A percentile compares a stretch with the other conserved stretches of the same genome.
These are phyloP conservation scores for Blastosporella zonata DNA, from an alignment of 1,284 basidiomycete genomes.

Conservation along the genomic window DNA sequence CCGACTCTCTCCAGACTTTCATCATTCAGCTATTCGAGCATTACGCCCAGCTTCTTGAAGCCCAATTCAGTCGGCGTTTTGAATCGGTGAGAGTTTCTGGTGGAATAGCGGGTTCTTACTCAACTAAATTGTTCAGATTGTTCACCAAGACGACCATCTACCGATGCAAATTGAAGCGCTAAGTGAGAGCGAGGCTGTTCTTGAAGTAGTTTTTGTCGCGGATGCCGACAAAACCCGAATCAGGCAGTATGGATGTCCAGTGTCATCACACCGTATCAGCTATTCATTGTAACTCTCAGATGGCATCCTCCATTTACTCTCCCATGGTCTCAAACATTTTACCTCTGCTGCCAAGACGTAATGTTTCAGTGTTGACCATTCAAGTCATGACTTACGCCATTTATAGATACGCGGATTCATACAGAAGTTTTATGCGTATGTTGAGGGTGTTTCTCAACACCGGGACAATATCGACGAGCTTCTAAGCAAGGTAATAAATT, in stretches of 20 bases:
- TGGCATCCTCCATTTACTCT: conserved; percentile 72
- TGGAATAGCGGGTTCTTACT: not conserved
- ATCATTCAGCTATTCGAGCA: conserved; percentile 88
- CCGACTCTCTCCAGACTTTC: conserved; percentile 79
- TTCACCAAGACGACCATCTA: conserved; percentile 87
- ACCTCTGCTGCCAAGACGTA: conserved; percentile 92
- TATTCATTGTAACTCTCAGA: conserved; percentile 39
- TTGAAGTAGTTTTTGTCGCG: conserved; percentile 86
- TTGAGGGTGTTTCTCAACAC: conserved; percentile 91
- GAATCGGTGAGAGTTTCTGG: conserved; percentile 56
- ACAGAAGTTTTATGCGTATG: conserved; percentile 95
- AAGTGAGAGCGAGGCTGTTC: conserved; percentile 73
- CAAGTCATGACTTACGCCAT: not conserved
- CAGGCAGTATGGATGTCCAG: conserved; percentile 45
- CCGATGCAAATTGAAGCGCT: conserved; percentile 83
- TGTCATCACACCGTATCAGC: not conserved
- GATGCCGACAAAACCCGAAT: conserved; percentile 64
- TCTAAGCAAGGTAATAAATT: conserved; percentile 68
- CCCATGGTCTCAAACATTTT: conserved; percentile 96
- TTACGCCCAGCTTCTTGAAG: conserved; percentile 82
- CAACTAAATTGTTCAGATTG: conserved; percentile 52
- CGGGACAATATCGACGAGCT: conserved; percentile 92
- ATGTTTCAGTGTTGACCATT: not conserved
- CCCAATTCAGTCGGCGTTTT: conserved; percentile 81
- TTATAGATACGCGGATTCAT: conserved; percentile 85